Evolutionary conservation across 352 stramenopile species (phyloP).

Genomic region (Phytophthora sojae): DNA sequence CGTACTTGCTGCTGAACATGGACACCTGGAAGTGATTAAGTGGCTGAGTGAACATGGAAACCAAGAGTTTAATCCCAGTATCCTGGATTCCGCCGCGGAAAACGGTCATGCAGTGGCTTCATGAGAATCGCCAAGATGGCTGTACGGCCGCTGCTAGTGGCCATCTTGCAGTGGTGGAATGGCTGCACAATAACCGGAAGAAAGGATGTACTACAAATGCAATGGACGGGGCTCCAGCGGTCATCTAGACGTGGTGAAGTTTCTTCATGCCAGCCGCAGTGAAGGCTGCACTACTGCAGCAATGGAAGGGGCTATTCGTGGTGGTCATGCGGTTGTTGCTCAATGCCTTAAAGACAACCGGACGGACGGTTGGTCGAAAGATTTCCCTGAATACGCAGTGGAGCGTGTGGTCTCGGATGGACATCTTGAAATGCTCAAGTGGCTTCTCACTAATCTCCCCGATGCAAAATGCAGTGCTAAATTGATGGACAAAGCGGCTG

Average conservation of each 20-base stretch:
- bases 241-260: not conserved
- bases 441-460: not conserved
- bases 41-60: not conserved
- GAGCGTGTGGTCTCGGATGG: not conserved
- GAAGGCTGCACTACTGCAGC: not conserved
- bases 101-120: constrained; percentile 2
- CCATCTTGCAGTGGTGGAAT: constrained; percentile 4
- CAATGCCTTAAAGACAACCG: not conserved
- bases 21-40: not conserved
- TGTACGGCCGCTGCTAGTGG: not conserved
- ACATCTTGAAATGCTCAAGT: not conserved
- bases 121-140: not conserved
- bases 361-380: not conserved
- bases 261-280: not conserved
- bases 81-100: not conserved
- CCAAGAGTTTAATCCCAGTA: not conserved
- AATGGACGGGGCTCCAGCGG: not conserved
- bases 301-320: not conserved
- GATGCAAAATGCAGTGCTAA: not conserved
- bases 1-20: not conserved
- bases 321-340: not conserved
- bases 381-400: not conserved
- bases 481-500: not conserved
- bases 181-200: constrained; percentile 3
- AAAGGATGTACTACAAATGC: not conserved